Evolutionary conservation across 2,329 filamentous ascomycete species (phyloP).

Genomic region (Colletotrichum sp.): DNA sequence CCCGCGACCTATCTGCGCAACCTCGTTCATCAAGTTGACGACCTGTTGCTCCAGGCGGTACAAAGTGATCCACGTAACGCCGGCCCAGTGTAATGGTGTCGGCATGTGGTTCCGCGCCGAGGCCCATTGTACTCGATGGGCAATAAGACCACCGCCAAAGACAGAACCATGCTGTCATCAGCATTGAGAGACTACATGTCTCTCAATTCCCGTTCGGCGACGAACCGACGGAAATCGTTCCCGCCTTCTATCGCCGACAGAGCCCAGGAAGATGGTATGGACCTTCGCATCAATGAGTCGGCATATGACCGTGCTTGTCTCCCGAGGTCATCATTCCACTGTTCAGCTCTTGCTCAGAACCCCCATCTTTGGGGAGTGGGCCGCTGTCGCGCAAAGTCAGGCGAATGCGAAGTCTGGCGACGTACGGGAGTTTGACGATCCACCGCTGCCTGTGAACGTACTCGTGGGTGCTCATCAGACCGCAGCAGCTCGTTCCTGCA

Average conservation of each 20-base stretch:
- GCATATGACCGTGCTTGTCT: background rate
- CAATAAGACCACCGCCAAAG: background rate
- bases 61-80: background rate
- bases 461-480: background rate
- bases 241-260: background rate
- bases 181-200: background rate
- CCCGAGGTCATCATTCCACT: background rate
- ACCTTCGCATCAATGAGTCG: background rate
- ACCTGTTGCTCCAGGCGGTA: background rate
- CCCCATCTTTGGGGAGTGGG: background rate
- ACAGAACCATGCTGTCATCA: background rate
- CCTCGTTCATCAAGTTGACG: background rate
- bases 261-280: background rate
- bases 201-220: background rate
- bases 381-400: background rate
- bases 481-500: background rate
- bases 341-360: background rate
- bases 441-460: background rate
- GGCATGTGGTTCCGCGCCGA: background rate
- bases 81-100: background rate
- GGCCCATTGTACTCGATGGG: background rate
- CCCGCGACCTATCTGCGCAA: background rate
- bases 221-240: background rate
- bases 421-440: background rate
- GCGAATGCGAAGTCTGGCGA: background rate